Conservation (phyloP, 345 rosid species). For the Eucalyptus guilfoylei region DNA sequence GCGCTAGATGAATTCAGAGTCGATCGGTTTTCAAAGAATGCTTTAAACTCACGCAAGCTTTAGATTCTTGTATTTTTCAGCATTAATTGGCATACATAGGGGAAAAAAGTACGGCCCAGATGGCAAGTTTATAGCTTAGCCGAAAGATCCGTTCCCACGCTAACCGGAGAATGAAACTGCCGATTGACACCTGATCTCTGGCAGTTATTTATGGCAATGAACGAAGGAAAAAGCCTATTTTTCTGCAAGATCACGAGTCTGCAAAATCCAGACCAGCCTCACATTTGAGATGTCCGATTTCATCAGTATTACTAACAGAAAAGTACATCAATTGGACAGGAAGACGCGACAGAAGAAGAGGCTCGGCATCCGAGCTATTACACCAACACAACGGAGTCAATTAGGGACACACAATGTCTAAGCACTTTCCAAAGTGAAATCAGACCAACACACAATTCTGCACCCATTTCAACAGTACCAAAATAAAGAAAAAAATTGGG, state of each 20-base stretch:
- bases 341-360: background rate
- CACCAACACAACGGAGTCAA: background rate
- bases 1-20: background rate
- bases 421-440: background rate
- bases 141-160: background rate
- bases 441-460: background rate
- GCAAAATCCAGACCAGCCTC: background rate
- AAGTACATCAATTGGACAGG: background rate
- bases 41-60: background rate
- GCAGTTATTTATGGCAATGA: background rate
- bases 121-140: background rate
- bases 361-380: background rate
- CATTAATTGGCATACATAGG: background rate
- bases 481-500: background rate
- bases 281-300: background rate
- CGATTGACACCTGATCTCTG: background rate
- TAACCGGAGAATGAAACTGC: background rate
- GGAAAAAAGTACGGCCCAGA: background rate
- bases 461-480: background rate
- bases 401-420: background rate
- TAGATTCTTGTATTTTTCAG: background rate
- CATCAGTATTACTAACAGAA: background rate
- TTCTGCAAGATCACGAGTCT: background rate
- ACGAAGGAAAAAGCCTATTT: background rate
- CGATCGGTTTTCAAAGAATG: background rate